Percentiles rank a stretch among this genome's conserved stretches.
Conservation (phyloP, 352 stramenopile genomes). For the Blastocystis sp. region DNA sequence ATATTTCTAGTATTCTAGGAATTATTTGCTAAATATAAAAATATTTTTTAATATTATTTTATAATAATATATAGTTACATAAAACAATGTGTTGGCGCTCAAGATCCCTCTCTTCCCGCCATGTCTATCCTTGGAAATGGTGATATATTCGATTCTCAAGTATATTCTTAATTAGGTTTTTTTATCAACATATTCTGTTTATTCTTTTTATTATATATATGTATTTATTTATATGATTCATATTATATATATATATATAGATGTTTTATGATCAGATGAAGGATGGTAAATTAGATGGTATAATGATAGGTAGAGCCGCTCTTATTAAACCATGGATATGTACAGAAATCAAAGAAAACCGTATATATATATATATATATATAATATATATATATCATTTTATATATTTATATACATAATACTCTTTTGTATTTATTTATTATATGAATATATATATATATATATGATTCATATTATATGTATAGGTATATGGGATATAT, state of each 20-base stretch:
- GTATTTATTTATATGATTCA: too few species aligned
- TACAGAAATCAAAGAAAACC: constrained; percentile 90
- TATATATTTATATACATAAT: too few species aligned
- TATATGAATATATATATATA: too few species aligned
- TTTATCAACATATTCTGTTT: neutral
- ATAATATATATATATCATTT: too few species aligned
- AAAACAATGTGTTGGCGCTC: constrained; percentile 23
- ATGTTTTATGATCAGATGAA: constrained; percentile 60
- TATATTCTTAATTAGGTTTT: neutral
- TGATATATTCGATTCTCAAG: constrained; percentile 52
- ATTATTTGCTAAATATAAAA: too few species aligned
- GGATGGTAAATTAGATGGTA: constrained; percentile 61
- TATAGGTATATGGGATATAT: constrained; percentile 24
- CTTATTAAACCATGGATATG: constrained; percentile 97
- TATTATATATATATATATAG: constrained; percentile 46
- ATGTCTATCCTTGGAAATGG: constrained; percentile 74
- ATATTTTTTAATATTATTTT: neutral
- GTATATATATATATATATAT: constrained; percentile 15
- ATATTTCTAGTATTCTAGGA: too few species aligned
- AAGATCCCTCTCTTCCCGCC: constrained; percentile 38
- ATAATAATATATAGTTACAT: constrained; percentile 12
- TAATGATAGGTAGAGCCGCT: constrained; percentile 68
- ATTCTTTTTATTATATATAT: too few species aligned
- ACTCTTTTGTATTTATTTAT: too few species aligned
- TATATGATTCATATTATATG: too few species aligned